phyloP scores from a whole-genome alignment of 306 rosid genomes.

The Pyrus betulifolia region DNA sequence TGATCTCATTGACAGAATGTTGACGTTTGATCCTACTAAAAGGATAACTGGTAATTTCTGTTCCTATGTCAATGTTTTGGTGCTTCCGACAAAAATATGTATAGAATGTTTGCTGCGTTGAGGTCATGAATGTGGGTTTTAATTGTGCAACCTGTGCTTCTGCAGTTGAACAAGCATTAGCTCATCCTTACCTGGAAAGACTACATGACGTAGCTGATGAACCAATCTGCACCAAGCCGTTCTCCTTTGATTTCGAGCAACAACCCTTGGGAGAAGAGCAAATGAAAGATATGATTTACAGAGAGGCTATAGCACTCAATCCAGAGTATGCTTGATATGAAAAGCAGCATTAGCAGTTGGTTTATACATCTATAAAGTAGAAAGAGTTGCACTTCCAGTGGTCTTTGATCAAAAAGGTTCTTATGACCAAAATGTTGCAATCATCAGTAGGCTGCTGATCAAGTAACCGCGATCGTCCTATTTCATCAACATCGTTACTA shows the following conservation, averaged over 20 bases:
- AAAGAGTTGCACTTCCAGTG: conserved; percentile 4
- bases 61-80: background rate
- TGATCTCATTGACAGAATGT: conserved; percentile 86
- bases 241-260: conserved; percentile 87
- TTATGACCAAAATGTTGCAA: background rate
- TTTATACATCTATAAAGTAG: background rate
- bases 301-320: conserved; percentile 76
- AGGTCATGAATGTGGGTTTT: background rate
- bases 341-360: background rate
- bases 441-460: conserved; percentile 3
- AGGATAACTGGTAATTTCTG: conserved; percentile 77
- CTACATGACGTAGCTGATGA: conserved; percentile 90
- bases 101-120: background rate
- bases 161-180: conserved; percentile 88
- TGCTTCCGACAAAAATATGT: background rate
- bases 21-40: conserved; percentile 77
- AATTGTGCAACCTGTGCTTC: conserved; percentile 6
- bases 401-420: conserved; percentile 18
- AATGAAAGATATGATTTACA: conserved; percentile 88
- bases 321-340: conserved; percentile 53
- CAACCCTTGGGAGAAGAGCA: conserved; percentile 77
- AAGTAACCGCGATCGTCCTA: conserved; percentile 6
- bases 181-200: conserved; percentile 95
- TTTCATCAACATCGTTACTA: conserved; percentile 21
- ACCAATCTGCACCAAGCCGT: conserved; percentile 66